Evolutionary conservation across 495 filamentous ascomycete species (phyloP), one percentile per base, ranked within the genome.

Genomic region (Penicillium samsonianum): DNA sequence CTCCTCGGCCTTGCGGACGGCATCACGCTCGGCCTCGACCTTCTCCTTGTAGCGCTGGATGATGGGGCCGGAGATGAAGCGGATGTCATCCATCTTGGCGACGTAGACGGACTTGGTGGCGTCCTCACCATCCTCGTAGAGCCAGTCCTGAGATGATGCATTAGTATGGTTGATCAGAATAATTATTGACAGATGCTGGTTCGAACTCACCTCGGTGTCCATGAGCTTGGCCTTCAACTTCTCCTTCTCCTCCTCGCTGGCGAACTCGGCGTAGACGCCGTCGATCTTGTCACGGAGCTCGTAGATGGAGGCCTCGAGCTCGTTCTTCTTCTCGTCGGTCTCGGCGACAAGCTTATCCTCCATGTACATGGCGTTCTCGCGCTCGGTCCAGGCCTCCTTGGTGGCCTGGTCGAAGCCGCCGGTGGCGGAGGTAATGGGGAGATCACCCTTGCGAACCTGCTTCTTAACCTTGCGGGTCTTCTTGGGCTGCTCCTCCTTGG

Each of bases 281-380:
- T 96, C 90, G 47, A 97, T 82, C 84, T 96, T 96, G 78, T 91
- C 90, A 60, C 92, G 87, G 67, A 95, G 81, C 64, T 96, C 90
- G 75, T 99, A 99, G 80, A 98, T 97, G 74, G 86, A 93, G 37
- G 89, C 86, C 81, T 99, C 94, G 40, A 99, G 88, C 73, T 97
- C 94, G 79, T 99, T 99, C 90, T 98, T 98, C 83, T 94, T 95
- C 80, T 98, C 91, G 69, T 98, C 94, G 22, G 94, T 99, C 73
- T 98, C 95, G 53, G 91, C 91, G 41, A 99, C 92, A 37, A 97
- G 84, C 81, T 98, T 99, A 79, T 99, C 94, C 72, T 98, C 91
- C 87, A 94, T 93, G 68, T 91, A 82, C 94, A 99, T 96, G 58
- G 85, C 63, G 55, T 84, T 83, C 76, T 99, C 94, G 69, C 86